Evolutionary conservation across 2,329 filamentous ascomycete species (phyloP), one percentile per base, ranked within the genome.

Genomic region (Colletotrichum sp.): DNA sequence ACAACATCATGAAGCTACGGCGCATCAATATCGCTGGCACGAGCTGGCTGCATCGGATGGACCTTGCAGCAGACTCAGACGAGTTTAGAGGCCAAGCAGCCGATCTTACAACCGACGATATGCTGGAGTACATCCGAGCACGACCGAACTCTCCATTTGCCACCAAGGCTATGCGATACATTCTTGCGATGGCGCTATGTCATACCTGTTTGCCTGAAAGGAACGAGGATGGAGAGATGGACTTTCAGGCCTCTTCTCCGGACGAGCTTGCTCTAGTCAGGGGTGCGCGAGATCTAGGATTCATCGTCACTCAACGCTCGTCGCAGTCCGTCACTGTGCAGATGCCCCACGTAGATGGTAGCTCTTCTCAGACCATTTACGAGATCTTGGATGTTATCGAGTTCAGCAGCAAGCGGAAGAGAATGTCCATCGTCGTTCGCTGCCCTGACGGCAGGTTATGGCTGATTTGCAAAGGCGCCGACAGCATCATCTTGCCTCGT

Each of bases 1-100:
- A 98, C 80, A 98, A 98, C 79, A 90, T 95, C 15, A 98, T 98
- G 96, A 95, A 95, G 77, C 98, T 98, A 82, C 93, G 96, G 59
- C 98, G 97, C 82, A 90, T 98, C 85, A 98, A 94, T 79, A 92
- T 98, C 36, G 96, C 95, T 3, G 96, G 96, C 8, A 96, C 95
- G 0, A 93, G 96, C 1, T 98, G 96, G 95, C 87, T 96, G 30
- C 96, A 98, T 80, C 94, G 96, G 80, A 88, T 90, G 77, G 95
- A 98, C 82, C 83, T 96, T 79, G 0, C n/a, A 22, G 11, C 11
- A 13, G 44, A 49, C n/a, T 96, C 3, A 86, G 90, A 69, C 83
- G 87, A 70, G 69, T 77, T 2, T 64, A 79, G 8, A 78, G 80
- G 44, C 19, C 25, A 22, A 13, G 8, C 2, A 75, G 89, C 90